A percentile compares a stretch with the other conserved stretches of the same genome.
Conservation (phyloP, 2,329 filamentous ascomycete genomes). For the Colletotrichum phormii region DNA sequence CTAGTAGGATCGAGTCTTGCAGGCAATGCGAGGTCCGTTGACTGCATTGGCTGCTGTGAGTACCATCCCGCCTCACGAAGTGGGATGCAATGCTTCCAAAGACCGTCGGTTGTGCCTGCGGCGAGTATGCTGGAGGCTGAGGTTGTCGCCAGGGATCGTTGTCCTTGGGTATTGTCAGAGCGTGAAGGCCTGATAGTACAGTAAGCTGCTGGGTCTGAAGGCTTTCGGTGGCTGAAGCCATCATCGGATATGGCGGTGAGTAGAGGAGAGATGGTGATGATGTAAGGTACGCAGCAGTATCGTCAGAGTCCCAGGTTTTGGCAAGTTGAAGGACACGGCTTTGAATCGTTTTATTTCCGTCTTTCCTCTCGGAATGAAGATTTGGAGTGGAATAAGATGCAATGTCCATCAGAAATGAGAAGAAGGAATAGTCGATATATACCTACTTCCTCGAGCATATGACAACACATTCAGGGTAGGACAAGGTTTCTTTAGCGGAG, state of each 20-base stretch:
- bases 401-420: background rate
- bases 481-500: background rate
- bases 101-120: constrained; percentile 60
- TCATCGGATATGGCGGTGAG: background rate
- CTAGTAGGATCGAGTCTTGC: background rate
- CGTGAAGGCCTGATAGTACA: background rate
- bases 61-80: background rate
- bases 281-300: too few species aligned
- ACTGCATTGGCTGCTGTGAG: background rate
- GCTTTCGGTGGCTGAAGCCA: background rate
- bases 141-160: background rate
- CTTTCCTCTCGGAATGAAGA: background rate
- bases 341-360: background rate
- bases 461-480: background rate
- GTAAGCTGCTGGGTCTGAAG: background rate
- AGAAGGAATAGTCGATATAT: background rate
- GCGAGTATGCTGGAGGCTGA: constrained; percentile 37
- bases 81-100: constrained; percentile 72
- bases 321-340: background rate
- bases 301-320: background rate
- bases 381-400: too few species aligned
- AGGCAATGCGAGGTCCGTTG: background rate
- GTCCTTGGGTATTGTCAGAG: constrained; percentile 12
- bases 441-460: background rate
- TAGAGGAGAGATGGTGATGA: background rate